phyloP scores from a whole-genome alignment of 352 stramenopile species.

The Phytophthora sansomeana region DNA sequence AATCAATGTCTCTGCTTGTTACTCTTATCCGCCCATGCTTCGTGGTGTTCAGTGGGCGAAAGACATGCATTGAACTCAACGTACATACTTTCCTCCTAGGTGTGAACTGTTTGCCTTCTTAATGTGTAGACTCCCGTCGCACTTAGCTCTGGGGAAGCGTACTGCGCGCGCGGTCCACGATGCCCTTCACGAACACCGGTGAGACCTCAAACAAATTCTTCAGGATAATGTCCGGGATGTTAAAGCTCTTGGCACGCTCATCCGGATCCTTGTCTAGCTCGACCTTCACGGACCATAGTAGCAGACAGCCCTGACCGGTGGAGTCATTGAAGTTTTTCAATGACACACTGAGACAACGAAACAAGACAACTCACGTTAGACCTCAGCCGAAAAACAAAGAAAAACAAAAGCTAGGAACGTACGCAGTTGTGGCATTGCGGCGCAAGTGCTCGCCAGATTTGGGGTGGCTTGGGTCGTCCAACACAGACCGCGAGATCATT shows the following conservation, averaged over 20 bases:
- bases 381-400: background rate
- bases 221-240: slow-evolving; percentile 88
- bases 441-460: slow-evolving; percentile 74
- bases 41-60: background rate
- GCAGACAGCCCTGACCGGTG: slow-evolving; percentile 68
- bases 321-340: slow-evolving; percentile 84
- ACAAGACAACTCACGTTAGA: slow-evolving; percentile 19
- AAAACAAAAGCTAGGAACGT: slow-evolving; percentile 36
- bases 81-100: slow-evolving; percentile 20
- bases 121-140: slow-evolving; percentile 17
- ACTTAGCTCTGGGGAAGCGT: slow-evolving; percentile 53
- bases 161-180: slow-evolving; percentile 76
- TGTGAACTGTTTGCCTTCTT: slow-evolving; percentile 23
- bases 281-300: slow-evolving; percentile 89
- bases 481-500: slow-evolving; percentile 68
- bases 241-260: slow-evolving; percentile 77
- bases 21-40: slow-evolving; percentile 13
- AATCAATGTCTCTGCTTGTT: slow-evolving; percentile 29
- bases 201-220: slow-evolving; percentile 91
- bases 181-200: slow-evolving; percentile 85
- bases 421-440: slow-evolving; percentile 82
- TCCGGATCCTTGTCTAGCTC: slow-evolving; percentile 78
- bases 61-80: slow-evolving; percentile 37
- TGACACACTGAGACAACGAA: slow-evolving; percentile 58
- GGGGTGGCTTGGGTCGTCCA: slow-evolving; percentile 75